Conservation (phyloP, 1,284 basidiomycete species). For the Austroboletus rostrupii region DNA sequence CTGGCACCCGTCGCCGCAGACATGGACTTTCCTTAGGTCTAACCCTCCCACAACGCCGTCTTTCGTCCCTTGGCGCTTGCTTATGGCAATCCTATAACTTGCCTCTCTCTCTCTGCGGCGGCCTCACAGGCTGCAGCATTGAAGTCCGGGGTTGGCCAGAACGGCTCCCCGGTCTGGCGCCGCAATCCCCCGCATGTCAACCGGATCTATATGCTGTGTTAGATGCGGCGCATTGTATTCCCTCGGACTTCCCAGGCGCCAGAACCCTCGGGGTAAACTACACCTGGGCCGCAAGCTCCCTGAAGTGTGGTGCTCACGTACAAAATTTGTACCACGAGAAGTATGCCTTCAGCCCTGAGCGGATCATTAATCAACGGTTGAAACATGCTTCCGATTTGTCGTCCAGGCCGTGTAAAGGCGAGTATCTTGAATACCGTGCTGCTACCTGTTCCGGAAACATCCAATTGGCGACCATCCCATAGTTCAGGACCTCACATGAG, state of each 20-base stretch:
- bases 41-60: not conserved
- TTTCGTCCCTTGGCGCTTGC: not conserved
- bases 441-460: not conserved
- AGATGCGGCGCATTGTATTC: conserved; percentile 4
- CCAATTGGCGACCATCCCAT: conserved; percentile 3
- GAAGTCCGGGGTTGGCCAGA: not conserved
- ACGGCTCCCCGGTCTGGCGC: not conserved
- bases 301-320: conserved; percentile 3
- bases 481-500: conserved; percentile 3
- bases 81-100: no score
- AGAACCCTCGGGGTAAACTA: not conserved
- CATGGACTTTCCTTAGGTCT: not conserved
- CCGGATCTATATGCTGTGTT: not conserved
- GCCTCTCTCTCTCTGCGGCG: not conserved
- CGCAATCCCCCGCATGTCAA: not conserved
- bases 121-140: not conserved
- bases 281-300: not conserved
- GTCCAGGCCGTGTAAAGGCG: not conserved
- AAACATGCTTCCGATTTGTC: conserved; percentile 1
- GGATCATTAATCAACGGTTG: conserved; percentile 1
- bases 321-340: not conserved
- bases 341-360: not conserved
- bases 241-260: conserved; percentile 23
- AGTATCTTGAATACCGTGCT: conserved; percentile 9
- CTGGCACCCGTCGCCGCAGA: no score